Conservation (phyloP, 169 alveolate species). For the Plasmodium gaboni region DNA sequence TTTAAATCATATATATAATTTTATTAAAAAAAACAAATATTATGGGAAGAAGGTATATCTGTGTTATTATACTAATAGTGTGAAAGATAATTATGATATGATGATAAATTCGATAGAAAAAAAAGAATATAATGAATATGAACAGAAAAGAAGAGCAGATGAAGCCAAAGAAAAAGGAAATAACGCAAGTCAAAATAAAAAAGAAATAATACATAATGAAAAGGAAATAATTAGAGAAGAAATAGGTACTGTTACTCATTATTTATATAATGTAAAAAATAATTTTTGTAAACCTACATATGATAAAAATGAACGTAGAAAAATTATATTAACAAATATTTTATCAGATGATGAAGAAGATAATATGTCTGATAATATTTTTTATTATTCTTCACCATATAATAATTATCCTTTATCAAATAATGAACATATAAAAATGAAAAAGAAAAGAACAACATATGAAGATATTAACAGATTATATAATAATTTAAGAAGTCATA, state of each 20-base stretch:
- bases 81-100: background rate
- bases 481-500: constrained; percentile 29
- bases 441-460: constrained; percentile 31
- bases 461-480: constrained; percentile 48
- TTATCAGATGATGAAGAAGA: constrained; percentile 32
- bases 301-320: background rate
- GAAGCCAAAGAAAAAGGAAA: background rate
- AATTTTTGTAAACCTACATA: constrained; percentile 24
- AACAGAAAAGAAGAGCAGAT: background rate
- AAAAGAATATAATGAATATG: background rate
- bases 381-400: constrained; percentile 14
- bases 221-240: too few species aligned
- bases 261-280: constrained; percentile 26
- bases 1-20: constrained; percentile 41
- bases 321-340: constrained; percentile 8
- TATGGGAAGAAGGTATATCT: constrained; percentile 22
- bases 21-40: constrained; percentile 17
- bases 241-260: background rate
- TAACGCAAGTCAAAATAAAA: background rate
- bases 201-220: too few species aligned
- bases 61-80: constrained; percentile 15
- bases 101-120: background rate
- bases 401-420: background rate
- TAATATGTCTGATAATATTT: constrained; percentile 8
- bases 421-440: constrained; percentile 7